phyloP scores from a whole-genome alignment of 352 stramenopile genomes.

The Globisporangium recalcitrans region DNA sequence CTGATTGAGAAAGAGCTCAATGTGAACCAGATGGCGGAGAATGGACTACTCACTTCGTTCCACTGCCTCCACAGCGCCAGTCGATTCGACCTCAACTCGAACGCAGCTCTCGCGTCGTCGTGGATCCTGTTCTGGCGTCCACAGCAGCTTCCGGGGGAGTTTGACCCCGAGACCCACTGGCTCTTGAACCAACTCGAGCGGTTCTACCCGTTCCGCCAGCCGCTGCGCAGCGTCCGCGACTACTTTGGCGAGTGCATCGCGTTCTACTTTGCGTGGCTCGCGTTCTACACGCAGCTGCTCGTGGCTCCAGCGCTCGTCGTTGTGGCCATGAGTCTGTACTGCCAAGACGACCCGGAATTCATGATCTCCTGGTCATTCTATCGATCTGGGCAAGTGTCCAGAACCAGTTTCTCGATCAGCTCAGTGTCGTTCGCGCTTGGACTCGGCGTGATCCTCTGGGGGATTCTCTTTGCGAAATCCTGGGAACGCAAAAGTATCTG shows the following conservation, averaged over 20 bases:
- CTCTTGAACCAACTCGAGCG: conserved; percentile 35
- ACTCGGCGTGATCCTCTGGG: conserved; percentile 33
- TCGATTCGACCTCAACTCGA: conserved; percentile 39
- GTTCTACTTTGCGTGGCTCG: conserved; percentile 90
- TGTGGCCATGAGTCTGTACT: conserved; percentile 22
- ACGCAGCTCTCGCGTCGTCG: conserved; percentile 24
- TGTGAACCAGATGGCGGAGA: conserved; percentile 24
- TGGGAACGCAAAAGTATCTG: conserved; percentile 58
- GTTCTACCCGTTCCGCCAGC: conserved; percentile 56
- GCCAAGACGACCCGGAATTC: conserved; percentile 14
- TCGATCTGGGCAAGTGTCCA: neutral
- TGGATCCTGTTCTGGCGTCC: conserved; percentile 65
- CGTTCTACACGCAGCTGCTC: conserved; percentile 75
- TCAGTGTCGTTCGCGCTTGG: conserved; percentile 16
- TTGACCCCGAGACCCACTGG: conserved; percentile 32
- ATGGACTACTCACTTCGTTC: conserved; percentile 25
- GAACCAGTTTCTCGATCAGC: conserved; percentile 9
- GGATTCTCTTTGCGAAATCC: conserved; percentile 43
- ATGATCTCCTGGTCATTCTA: conserved; percentile 28
- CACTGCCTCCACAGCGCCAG: conserved; percentile 55
- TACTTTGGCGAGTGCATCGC: conserved; percentile 87
- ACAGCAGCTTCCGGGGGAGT: conserved; percentile 30
- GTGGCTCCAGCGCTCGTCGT: conserved; percentile 37
- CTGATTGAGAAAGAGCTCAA: conserved; percentile 53
- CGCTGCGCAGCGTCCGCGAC: conserved; percentile 63